phyloP scores from a whole-genome alignment of 2,329 filamentous ascomycete genomes.

The Colletotrichum eleusines region DNA sequence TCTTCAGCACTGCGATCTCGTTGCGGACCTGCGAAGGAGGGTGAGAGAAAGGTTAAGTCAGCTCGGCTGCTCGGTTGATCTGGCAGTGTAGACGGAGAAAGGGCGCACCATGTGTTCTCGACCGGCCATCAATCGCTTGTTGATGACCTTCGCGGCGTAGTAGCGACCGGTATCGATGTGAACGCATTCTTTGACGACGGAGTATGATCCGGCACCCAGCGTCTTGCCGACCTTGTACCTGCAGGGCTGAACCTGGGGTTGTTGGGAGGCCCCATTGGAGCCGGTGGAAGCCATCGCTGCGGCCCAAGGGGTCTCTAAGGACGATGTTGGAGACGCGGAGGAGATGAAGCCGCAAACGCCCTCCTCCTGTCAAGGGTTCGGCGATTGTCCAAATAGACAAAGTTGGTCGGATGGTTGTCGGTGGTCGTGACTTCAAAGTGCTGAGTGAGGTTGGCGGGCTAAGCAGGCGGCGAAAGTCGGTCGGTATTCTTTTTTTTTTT shows the following conservation, averaged over 20 bases:
- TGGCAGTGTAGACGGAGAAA: conserved; percentile 9
- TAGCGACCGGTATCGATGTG: conserved; percentile 98
- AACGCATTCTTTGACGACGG: conserved; percentile 98
- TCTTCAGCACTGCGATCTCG: conserved; percentile 96
- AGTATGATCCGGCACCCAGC: conserved; percentile 95
- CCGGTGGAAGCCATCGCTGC: conserved; percentile 41
- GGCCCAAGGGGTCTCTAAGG: background rate
- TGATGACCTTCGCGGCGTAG: conserved; percentile 99
- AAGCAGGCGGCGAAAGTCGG: conserved; percentile 25
- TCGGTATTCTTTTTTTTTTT: conserved; percentile 12
- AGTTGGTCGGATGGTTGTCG: conserved; percentile 12
- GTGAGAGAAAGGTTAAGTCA: background rate
- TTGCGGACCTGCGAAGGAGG: conserved; percentile 81
- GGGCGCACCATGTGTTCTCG: conserved; percentile 92
- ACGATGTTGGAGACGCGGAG: background rate
- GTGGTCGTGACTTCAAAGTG: conserved; percentile 14
- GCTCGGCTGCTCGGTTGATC: conserved; percentile 11
- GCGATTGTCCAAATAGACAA: background rate
- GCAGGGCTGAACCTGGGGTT: conserved; percentile 87
- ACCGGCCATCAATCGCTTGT: conserved; percentile 97
- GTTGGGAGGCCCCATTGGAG: conserved; percentile 43
- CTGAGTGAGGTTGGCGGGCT: conserved; percentile 37
- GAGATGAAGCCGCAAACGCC: conserved; percentile 11
- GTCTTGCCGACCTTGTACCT: conserved; percentile 99
- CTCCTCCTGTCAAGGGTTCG: conserved; percentile 28